Evolutionary conservation across 2,329 filamentous ascomycete genomes (phyloP).

Genomic region (Cytospora piceae): DNA sequence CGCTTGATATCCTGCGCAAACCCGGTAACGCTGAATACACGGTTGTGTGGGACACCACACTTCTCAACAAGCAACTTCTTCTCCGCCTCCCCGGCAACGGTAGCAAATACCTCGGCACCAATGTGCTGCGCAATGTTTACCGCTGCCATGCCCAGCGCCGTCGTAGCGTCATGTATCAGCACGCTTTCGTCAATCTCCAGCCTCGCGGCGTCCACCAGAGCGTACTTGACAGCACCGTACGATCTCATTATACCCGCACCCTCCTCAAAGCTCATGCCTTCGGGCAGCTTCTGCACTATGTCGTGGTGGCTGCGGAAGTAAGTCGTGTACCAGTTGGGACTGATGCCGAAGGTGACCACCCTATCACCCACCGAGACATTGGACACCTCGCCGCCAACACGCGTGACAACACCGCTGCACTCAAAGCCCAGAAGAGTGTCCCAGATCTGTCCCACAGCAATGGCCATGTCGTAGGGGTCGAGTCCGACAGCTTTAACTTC

Average conservation of each 20-base stretch:
- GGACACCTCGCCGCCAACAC: slow-evolving; percentile 27
- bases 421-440: slow-evolving; percentile 15
- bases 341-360: slow-evolving; percentile 10
- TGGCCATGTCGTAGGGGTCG: slow-evolving; percentile 33
- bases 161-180: slow-evolving; percentile 20
- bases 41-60: background rate
- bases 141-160: slow-evolving; percentile 17
- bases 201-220: slow-evolving; percentile 8
- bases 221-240: slow-evolving; percentile 12
- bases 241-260: slow-evolving; percentile 13
- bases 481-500: slow-evolving; percentile 40
- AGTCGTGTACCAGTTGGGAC: slow-evolving; percentile 5
- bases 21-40: slow-evolving; percentile 37
- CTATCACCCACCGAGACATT: slow-evolving; percentile 17
- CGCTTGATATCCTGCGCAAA: slow-evolving; percentile 38
- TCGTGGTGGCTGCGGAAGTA: background rate
- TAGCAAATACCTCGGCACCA: slow-evolving; percentile 20
- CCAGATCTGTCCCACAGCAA: slow-evolving; percentile 15
- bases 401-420: slow-evolving; percentile 12
- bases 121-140: slow-evolving; percentile 11
- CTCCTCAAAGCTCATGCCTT: slow-evolving; percentile 18
- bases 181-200: slow-evolving; percentile 12
- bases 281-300: slow-evolving; percentile 16
- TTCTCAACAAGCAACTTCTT: background rate
- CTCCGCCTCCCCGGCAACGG: slow-evolving; percentile 8